These are phyloP conservation scores for Tinospora cordifolia DNA, from an alignment of 164 flowering plant species.

Conservation along the genomic window DNA sequence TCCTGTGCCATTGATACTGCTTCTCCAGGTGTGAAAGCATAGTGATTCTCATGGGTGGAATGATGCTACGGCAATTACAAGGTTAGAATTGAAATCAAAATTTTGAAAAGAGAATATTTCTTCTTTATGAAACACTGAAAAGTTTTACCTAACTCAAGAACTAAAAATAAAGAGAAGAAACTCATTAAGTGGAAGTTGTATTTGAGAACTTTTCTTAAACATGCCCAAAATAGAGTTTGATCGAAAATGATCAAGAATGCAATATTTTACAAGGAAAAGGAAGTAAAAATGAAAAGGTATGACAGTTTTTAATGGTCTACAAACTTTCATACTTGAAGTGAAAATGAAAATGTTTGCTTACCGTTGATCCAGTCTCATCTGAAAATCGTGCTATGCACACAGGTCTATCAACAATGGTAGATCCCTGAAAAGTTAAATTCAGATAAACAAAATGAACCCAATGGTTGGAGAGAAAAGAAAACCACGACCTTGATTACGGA, in stretches of 20 bases:
- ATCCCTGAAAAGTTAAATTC: slow-evolving; percentile 45
- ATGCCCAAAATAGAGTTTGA: background rate
- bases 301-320: background rate
- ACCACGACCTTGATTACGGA: background rate
- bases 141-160: too few species aligned
- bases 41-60: slow-evolving; percentile 23
- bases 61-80: slow-evolving; percentile 25
- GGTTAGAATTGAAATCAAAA: background rate
- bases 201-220: too few species aligned
- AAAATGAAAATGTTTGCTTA: slow-evolving; percentile 19
- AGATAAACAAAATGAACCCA: background rate
- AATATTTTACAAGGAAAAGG: background rate
- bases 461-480: background rate
- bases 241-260: background rate
- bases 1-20: slow-evolving; percentile 76
- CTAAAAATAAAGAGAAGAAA: too few species aligned
- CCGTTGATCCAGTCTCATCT: slow-evolving; percentile 33
- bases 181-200: too few species aligned
- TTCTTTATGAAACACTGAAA: background rate
- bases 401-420: slow-evolving; percentile 61
- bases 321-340: background rate
- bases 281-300: background rate
- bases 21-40: slow-evolving; percentile 53
- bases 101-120: background rate
- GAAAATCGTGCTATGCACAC: slow-evolving; percentile 49